These are phyloP conservation scores for Pleurotus salmoneostramineus DNA, from an alignment of 768 basidiomycete species.

Conservation along the genomic window DNA sequence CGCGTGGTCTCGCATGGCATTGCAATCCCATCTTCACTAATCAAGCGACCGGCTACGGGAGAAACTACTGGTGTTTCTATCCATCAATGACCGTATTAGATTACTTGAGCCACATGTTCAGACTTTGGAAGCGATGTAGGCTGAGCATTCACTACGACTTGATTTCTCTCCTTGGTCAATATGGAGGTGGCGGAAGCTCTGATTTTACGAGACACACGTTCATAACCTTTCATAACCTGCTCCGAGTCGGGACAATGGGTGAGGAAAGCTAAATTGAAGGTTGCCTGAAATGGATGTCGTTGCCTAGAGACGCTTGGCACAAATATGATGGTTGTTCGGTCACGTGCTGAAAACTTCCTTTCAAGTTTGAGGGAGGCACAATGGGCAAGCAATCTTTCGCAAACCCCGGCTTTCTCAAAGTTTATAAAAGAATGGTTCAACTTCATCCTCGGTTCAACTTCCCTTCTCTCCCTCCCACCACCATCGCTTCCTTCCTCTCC, in stretches of 20 bases:
- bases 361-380: neutral
- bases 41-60: neutral
- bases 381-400: neutral
- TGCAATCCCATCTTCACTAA: no score
- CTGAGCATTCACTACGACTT: no score
- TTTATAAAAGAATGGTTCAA: constrained; percentile 2
- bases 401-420: neutral
- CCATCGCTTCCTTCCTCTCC: neutral
- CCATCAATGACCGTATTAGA: no score
- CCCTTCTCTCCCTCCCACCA: neutral
- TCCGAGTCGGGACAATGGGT: no score
- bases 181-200: no score
- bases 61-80: neutral
- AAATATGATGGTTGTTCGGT: constrained; percentile 2
- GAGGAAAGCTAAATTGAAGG: neutral
- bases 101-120: no score
- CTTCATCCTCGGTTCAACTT: neutral
- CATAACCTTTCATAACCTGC: no score
- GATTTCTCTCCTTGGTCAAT: no score
- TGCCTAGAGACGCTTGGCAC: neutral
- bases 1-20: no score
- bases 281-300: neutral
- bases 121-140: no score
- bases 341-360: constrained; percentile 1
- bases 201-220: no score